phyloP scores from a whole-genome alignment of 1,139 yeast species.

The Debaryomyces nepalensis region DNA sequence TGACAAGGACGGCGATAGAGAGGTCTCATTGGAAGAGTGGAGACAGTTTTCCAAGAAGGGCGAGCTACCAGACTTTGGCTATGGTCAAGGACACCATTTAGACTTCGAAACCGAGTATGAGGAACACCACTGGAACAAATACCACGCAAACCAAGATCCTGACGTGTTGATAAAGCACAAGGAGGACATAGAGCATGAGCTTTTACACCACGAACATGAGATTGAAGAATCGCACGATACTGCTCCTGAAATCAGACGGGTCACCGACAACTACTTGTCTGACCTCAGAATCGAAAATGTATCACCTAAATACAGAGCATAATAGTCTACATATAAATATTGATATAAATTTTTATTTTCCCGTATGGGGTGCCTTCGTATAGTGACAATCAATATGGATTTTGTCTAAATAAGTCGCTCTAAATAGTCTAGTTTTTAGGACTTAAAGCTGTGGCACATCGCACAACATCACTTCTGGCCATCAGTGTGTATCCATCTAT shows the following conservation, averaged over 20 bases:
- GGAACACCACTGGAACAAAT: constrained; percentile 91
- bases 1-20: constrained; percentile 71
- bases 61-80: constrained; percentile 87
- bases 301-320: constrained; percentile 35
- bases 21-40: constrained; percentile 73
- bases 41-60: constrained; percentile 62
- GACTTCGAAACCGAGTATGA: constrained; percentile 94
- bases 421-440: no score
- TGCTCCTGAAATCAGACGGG: constrained; percentile 46
- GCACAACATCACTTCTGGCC: no score
- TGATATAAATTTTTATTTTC: neutral
- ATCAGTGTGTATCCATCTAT: no score
- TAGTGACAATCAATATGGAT: no score
- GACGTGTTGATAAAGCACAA: constrained; percentile 78
- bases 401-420: no score
- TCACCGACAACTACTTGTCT: constrained; percentile 34
- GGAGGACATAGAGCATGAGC: constrained; percentile 89
- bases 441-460: no score
- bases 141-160: constrained; percentile 81
- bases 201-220: constrained; percentile 85
- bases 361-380: no score
- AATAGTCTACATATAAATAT: constrained; percentile 2
- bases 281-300: constrained; percentile 44
- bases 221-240: constrained; percentile 71
- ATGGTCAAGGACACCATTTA: constrained; percentile 96